Base-by-base conservation (phyloP, 306 rosid species). In the Hippophae rhamnoides region DNA sequence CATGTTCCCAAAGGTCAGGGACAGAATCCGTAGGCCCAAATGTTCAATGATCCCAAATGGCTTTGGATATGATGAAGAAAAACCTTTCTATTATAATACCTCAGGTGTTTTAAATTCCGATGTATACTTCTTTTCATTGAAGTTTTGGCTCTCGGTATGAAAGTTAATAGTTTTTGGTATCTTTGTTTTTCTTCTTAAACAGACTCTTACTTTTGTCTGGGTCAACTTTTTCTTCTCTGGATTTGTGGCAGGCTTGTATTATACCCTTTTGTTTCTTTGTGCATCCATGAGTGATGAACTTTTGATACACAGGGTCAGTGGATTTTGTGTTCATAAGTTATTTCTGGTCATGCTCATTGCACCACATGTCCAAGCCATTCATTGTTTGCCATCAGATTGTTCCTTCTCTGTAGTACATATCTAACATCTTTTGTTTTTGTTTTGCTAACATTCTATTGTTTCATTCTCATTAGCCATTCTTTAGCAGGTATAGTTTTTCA, bases 11-110 rank as follows among this genome's bases (percentile, higher is more conserved):
- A 92, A 79, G 99, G 95, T 64, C 99, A 88, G 76, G 78, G 80
- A 7, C 80, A 64, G 68, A 88, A 92, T 78, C 80, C 96, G 11
- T 96, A 92, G 63, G 96, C 99, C 1, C 99, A 92, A 52, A 92
- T 92, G 99, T 88, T 92, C 67, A 88, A 96, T 41, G 99, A 92
- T 82, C 99, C 99, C 11, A 92, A 92, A 92, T 92, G 99, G 99
- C 99, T 50, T 85, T 88, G 95, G 99, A 92, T 72, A 92, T 92
- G 99, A 92, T 92, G 99, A 92, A 92, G 93, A 92, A 92, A 72
- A 92, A 92, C 65, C 96, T 92, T 58, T 92, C 99, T 11, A 92
- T 92, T 96, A 88, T 88, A 68, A 77, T 92, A 64, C 99, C 99
- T 51, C 99, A 92, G 95, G 99, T 88, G 57, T 65, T 54, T 53